phyloP scores from a whole-genome alignment of 1,139 yeast species.

The Saccharomyces hybrid region DNA sequence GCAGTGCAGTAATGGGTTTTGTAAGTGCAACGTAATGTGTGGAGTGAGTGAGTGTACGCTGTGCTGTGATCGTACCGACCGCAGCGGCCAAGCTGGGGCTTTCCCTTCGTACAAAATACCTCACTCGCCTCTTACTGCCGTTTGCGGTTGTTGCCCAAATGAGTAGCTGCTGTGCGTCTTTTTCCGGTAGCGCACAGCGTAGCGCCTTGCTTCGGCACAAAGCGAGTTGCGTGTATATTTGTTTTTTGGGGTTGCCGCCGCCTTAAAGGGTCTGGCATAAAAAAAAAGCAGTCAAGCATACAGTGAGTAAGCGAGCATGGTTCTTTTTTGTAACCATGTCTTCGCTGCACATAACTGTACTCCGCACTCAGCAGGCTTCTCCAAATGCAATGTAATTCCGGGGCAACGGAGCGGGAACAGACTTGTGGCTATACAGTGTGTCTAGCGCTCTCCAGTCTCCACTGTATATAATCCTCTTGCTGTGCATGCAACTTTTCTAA shows the following conservation, averaged over 20 bases:
- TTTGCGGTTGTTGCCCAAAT: not conserved
- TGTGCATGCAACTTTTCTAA: not conserved
- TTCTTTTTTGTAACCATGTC: not conserved
- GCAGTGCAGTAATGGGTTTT: too few species aligned
- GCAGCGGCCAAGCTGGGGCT: not conserved
- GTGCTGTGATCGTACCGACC: too few species aligned
- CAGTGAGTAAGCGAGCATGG: not conserved
- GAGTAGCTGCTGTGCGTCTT: not conserved
- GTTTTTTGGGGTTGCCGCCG: not conserved
- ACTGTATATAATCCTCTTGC: not conserved
- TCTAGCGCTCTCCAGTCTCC: not conserved
- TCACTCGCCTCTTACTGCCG: not conserved
- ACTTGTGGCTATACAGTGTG: too few species aligned
- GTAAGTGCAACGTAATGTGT: too few species aligned
- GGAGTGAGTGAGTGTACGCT: not conserved
- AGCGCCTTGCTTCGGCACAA: too few species aligned
- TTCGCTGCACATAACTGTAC: not conserved
- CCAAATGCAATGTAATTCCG: not conserved
- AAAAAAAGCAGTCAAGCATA: not conserved
- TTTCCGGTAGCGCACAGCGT: not conserved
- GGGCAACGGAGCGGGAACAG: not conserved
- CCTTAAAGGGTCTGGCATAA: not conserved
- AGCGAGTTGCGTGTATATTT: too few species aligned
- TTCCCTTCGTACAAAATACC: not conserved
- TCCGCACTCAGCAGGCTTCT: not conserved